Percentiles rank a stretch among this genome's conserved stretches.
These are phyloP conservation scores for Aechmea fasciata DNA, from an alignment of 176 grass and related monocot genomes.

Conservation along the genomic window DNA sequence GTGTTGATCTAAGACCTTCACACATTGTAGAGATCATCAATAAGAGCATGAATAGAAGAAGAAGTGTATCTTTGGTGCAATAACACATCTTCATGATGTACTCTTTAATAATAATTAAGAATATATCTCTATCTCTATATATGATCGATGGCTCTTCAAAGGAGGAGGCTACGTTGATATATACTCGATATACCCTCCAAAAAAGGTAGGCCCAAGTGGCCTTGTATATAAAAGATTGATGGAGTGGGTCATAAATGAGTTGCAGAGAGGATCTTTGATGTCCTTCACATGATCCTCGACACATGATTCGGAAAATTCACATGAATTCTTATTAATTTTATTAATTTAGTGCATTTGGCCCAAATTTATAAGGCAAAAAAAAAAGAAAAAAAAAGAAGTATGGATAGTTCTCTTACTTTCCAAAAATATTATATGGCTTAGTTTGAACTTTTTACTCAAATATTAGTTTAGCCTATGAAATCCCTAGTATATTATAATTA, in stretches of 20 bases:
- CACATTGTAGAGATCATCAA: background rate
- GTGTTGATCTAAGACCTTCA: no score
- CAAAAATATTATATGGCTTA: no score
- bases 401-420: no score
- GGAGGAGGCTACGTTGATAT: no score
- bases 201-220: background rate
- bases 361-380: no score
- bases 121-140: no score
- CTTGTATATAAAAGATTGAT: background rate
- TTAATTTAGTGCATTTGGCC: background rate
- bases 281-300: conserved; percentile 11
- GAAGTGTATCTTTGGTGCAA: background rate
- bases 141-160: no score
- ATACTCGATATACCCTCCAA: background rate
- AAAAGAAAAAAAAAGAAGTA: no score
- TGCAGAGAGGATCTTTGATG: background rate
- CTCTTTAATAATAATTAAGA: background rate
- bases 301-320: background rate
- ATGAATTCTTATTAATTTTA: conserved; percentile 1
- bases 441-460: no score
- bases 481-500: no score
- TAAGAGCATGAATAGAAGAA: background rate
- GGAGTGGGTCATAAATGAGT: conserved; percentile 3
- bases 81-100: background rate
- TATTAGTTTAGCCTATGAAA: no score